A percentile compares a stretch with the other conserved stretches of the same genome.
These are phyloP conservation scores for Rhodosporidiobolus odoratus DNA, from an alignment of 768 basidiomycete species.

Conservation along the genomic window DNA sequence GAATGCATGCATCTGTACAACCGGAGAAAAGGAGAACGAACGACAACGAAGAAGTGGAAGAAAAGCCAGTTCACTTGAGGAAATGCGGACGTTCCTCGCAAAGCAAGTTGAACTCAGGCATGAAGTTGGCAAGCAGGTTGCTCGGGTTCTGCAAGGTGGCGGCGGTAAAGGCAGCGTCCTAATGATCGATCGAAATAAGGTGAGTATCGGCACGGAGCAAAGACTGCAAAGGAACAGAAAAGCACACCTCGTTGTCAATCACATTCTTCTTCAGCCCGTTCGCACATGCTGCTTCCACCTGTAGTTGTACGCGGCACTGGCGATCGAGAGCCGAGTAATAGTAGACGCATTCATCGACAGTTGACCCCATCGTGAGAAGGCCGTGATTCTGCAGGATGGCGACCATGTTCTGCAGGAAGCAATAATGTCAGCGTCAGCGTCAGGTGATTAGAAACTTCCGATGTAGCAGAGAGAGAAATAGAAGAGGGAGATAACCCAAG, in stretches of 20 bases:
- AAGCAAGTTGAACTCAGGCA: constrained; percentile 27
- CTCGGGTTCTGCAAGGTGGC: constrained; percentile 34
- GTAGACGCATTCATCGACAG: constrained; percentile 35
- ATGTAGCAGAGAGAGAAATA: not conserved
- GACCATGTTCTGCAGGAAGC: constrained; percentile 7
- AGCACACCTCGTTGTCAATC: constrained; percentile 28
- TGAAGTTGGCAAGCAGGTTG: constrained; percentile 28
- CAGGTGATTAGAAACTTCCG: no score
- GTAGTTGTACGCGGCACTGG: constrained; percentile 34
- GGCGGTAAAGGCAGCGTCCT: constrained; percentile 38
- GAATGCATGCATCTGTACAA: no score
- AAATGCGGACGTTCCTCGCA: constrained; percentile 23
- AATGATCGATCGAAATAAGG: not conserved
- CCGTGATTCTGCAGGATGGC: constrained; percentile 41
- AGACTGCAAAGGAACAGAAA: not conserved
- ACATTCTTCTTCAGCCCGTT: constrained; percentile 18
- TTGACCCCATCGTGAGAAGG: constrained; percentile 31
- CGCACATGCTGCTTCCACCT: constrained; percentile 33
- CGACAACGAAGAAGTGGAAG: not conserved
- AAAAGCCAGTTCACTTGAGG: constrained; percentile 13
- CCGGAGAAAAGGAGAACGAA: no score
- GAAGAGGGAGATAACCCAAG: not conserved
- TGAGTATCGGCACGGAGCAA: not conserved
- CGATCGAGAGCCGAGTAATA: constrained; percentile 23
- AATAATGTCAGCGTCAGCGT: not conserved